Evolutionary conservation across 2,329 filamentous ascomycete species (phyloP), one percentile per base, ranked within the genome.

Genomic region (Exophiala alcalophila): DNA sequence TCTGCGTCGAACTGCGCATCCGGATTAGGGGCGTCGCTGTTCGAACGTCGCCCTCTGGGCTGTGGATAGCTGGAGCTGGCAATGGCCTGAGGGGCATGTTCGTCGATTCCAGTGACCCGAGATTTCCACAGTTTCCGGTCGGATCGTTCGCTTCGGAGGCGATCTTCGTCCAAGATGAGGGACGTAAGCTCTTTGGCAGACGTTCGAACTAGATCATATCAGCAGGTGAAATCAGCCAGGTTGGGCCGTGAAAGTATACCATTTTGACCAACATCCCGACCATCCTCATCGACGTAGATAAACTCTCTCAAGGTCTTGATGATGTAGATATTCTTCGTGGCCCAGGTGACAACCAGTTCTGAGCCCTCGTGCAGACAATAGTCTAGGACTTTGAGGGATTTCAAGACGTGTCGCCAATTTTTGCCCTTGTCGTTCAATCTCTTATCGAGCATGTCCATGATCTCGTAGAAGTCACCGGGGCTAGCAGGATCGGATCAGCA

Each of bases 371-470:
- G 92, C 44, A 98, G 75, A 68, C 90, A 96, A 68, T 98, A 98
- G 67, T 98, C 92, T 44, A 97, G 77, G 39, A 98, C 92, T 66
- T 98, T 98, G 56, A 98, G 74, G 28, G 92, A 94, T 69, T 98
- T 98, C 47, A 98, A 73, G 9, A 98, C 92, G 65, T 98, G 92
- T 59, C 92, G 83, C 92, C 92, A 98, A 65, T 98, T 98, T 76
- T 97, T 98, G 62, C 92, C 92, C 69, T 98, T 97, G 68, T 98
- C 92, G 60, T 98, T 98, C 61, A 98, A 73, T 56, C 92, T 84
- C 74, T 97, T 97, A 70, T 98, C 92, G 56, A 98, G 76, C 88
- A 98, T 98, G 66, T 98, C 92, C 84, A 98, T 95, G 60, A 98
- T 96, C 65, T 98, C 91, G 72, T 95, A 95, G 71, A 98, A 98